phyloP scores from a whole-genome alignment of 495 filamentous ascomycete genomes.

The Hypoxylon fuscum region DNA sequence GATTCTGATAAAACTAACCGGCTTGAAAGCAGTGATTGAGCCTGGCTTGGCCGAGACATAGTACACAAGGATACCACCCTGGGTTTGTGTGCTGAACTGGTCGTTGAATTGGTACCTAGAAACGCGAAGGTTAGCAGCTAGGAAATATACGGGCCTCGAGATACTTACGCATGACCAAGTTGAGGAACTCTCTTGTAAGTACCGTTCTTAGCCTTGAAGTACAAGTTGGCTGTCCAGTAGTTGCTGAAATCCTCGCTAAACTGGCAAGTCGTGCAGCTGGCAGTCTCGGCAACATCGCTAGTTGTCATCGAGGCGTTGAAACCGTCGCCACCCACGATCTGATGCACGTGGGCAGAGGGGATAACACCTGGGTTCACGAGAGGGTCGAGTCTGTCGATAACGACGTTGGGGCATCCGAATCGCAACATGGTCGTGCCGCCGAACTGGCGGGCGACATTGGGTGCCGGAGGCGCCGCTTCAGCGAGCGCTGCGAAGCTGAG shows the following conservation, averaged over 20 bases:
- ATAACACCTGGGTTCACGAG: conserved; percentile 52
- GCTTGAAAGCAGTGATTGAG: conserved; percentile 63
- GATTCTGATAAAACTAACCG: conserved; percentile 39
- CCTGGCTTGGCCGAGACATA: conserved; percentile 63
- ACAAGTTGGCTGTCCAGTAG: conserved; percentile 64
- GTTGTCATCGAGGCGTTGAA: conserved; percentile 58
- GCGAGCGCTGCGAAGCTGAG: conserved; percentile 49
- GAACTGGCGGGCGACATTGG: no score
- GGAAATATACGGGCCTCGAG: no score
- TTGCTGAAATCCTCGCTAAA: conserved; percentile 58
- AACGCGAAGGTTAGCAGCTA: not conserved
- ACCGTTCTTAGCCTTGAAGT: conserved; percentile 62
- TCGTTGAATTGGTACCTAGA: conserved; percentile 56
- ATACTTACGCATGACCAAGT: conserved; percentile 49
- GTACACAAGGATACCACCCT: conserved; percentile 62
- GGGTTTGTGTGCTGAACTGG: conserved; percentile 56
- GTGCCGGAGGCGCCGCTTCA: conserved; percentile 52
- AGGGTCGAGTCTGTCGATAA: conserved; percentile 56
- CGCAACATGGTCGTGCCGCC: conserved; percentile 55
- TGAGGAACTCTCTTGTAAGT: conserved; percentile 62
- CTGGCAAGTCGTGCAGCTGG: conserved; percentile 54
- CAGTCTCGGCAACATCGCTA: conserved; percentile 48
- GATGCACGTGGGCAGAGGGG: conserved; percentile 53
- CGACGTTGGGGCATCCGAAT: conserved; percentile 55
- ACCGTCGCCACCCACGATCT: conserved; percentile 57